phyloP scores from a whole-genome alignment of 148 eudicot genomes.

The Heliosperma pusillum region DNA sequence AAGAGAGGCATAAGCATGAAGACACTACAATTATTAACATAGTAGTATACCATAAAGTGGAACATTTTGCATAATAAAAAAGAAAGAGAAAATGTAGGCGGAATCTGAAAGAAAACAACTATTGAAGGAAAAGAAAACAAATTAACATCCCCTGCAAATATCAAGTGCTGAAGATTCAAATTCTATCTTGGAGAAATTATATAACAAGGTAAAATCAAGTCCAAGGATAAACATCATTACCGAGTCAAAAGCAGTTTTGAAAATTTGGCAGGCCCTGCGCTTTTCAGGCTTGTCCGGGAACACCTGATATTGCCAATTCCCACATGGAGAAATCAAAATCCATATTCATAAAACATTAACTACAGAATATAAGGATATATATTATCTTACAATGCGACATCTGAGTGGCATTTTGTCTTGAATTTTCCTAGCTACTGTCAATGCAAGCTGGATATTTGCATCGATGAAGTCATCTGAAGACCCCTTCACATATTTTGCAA shows the following conservation, averaged over 20 bases:
- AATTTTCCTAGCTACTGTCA: constrained; percentile 81
- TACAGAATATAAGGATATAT: background rate
- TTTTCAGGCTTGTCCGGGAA: constrained; percentile 96
- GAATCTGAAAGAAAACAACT: background rate
- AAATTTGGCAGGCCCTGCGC: constrained; percentile 88
- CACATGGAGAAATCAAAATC: background rate
- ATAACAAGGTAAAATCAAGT: constrained; percentile 7
- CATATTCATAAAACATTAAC: background rate
- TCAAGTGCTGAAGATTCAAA: background rate
- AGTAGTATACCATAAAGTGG: background rate
- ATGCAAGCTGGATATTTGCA: constrained; percentile 88
- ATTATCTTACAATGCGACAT: constrained; percentile 67
- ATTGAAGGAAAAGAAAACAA: background rate
- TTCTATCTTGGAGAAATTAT: background rate
- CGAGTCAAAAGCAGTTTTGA: constrained; percentile 80
- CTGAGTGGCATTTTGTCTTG: constrained; percentile 65
- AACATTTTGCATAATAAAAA: constrained; percentile 1
- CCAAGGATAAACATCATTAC: constrained; percentile 32
- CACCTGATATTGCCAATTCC: constrained; percentile 44
- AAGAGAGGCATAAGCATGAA: background rate
- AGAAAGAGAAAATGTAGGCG: background rate
- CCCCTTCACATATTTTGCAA: constrained; percentile 81
- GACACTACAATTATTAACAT: background rate
- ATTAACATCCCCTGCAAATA: background rate
- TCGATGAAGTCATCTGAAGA: constrained; percentile 94